Conservation (phyloP, 805 yeast genomes). For the Candida chauliodis region DNA sequence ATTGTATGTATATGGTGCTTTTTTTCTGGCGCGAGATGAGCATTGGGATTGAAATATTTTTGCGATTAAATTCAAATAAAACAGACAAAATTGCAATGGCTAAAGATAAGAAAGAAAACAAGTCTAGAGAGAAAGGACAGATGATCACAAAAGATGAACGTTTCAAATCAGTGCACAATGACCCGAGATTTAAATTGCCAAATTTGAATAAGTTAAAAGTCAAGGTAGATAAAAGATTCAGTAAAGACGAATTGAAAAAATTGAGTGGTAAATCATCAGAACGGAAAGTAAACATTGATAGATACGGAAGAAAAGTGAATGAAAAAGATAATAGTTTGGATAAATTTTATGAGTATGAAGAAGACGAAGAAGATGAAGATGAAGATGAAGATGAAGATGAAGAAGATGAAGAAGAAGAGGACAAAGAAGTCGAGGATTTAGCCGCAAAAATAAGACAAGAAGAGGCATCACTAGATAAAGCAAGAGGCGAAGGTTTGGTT, state of each 20-base stretch:
- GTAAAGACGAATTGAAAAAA: conserved; percentile 57
- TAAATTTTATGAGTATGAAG: conserved; percentile 55
- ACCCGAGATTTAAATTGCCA: conserved; percentile 83
- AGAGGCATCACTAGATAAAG: conserved; percentile 43
- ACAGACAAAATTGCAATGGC: no score
- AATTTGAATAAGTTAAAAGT: conserved; percentile 66
- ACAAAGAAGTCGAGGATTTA: conserved; percentile 16
- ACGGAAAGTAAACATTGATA: conserved; percentile 70
- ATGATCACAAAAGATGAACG: conserved; percentile 64
- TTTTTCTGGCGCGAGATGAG: not conserved
- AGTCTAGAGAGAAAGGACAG: conserved; percentile 4
- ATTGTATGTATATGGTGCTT: not conserved
- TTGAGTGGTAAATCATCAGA: conserved; percentile 41
- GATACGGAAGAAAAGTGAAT: conserved; percentile 73
- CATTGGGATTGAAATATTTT: not conserved
- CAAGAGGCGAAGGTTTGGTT: conserved; percentile 62
- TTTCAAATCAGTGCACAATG: conserved; percentile 73
- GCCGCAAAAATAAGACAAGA: conserved; percentile 10
- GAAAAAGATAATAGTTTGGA: conserved; percentile 49
- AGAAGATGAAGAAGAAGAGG: conserved; percentile 33
- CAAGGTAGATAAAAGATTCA: conserved; percentile 80
- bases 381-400: conserved; percentile 61
- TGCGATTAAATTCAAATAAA: not conserved
- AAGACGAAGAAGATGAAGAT: conserved; percentile 46
- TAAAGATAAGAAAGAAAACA: conserved; percentile 8